Evolutionary conservation across 192 early-diverging fungal species (phyloP).

Genomic region (Gorgonomyces haynaldii): DNA sequence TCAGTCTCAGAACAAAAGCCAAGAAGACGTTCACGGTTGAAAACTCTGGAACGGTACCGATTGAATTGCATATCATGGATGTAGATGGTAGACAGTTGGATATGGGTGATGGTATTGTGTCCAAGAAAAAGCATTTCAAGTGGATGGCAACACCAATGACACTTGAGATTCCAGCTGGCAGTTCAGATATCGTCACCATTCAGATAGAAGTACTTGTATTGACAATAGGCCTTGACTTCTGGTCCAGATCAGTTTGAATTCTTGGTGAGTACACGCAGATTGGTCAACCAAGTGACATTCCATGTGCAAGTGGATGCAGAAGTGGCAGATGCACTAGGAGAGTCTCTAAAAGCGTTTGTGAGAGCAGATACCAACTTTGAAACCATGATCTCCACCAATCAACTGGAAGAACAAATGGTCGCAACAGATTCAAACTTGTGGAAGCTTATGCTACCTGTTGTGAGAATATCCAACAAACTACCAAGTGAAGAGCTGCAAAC

Average conservation of each 20-base stretch:
- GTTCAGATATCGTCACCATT: constrained; percentile 36
- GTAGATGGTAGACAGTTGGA: constrained; percentile 39
- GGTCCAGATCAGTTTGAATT: constrained; percentile 30
- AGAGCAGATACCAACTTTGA: constrained; percentile 35
- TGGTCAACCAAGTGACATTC: constrained; percentile 22
- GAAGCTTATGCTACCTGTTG: constrained; percentile 39
- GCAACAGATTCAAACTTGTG: constrained; percentile 33
- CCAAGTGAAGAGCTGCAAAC: constrained; percentile 28
- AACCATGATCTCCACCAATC: constrained; percentile 12
- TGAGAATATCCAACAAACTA: constrained; percentile 17
- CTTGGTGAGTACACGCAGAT: constrained; percentile 28
- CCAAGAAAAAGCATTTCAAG: too few relatives aligned
- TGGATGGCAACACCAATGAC: constrained; percentile 3
- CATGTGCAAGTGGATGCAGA: constrained; percentile 20
- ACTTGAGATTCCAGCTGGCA: constrained; percentile 27
- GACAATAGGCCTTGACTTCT: constrained; percentile 19
- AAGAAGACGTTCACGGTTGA: constrained; percentile 42
- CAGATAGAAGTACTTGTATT: constrained; percentile 15
- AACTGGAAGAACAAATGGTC: constrained; percentile 21
- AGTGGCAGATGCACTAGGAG: constrained; percentile 18
- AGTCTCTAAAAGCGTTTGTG: constrained; percentile 25
- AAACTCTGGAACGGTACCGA: too few relatives aligned
- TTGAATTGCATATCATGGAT: too few relatives aligned
- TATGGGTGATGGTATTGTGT: too few relatives aligned
- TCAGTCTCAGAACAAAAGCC: constrained; percentile 21